Evolutionary conservation across 2,329 filamentous ascomycete genomes (phyloP), one percentile per base, ranked within the genome.

Genomic region (Cryphonectria radicalis): DNA sequence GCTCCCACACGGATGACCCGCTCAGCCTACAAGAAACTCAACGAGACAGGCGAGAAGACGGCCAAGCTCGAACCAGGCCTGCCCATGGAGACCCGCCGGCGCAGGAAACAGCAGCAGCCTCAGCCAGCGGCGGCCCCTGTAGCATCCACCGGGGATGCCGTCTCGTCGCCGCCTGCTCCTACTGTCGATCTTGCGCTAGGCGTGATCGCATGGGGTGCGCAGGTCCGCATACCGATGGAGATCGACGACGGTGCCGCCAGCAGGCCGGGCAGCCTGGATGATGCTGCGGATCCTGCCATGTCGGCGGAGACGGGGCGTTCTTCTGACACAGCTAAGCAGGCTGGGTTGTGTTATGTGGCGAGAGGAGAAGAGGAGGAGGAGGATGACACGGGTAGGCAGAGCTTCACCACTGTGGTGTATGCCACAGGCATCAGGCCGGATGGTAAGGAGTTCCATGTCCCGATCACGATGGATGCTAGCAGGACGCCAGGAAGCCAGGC

Each of bases 1-100:
- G 13, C 55, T 40, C 22, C 63, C 4, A 22, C 35, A 4, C 63
- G 72, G 7, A 40, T 69, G 22, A 73, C 69, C 11, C 72, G 72
- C 8, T 40, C 69, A 37, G 57, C 42, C 50, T 35, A 53, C 25
- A 71, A 57, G 25, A 64, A 32, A 7, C 65, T 72, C 37, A 70
- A 67, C 8, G 28, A 62, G n/a, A 50, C 43, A 35, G 53, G 19
- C 10, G 63, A 25, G 8, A 14, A 53, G 11, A 40, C 66, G 10
- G 63, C 28, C 14, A 37, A 42, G 3, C 72, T 73, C 35, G 35
- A 50, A 3, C 69, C 69, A 5, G 72, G 72, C 6, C 72, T 73
- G 28, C 57, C 68, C 0, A 65, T 65, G 57, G 7, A 14, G 5
- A n/a, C 35, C 0, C 69, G 66, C 17, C 63, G 55, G 22, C 57